These are phyloP conservation scores for Carex kokanica DNA, from an alignment of 176 grass and related monocot species.

Conservation along the genomic window DNA sequence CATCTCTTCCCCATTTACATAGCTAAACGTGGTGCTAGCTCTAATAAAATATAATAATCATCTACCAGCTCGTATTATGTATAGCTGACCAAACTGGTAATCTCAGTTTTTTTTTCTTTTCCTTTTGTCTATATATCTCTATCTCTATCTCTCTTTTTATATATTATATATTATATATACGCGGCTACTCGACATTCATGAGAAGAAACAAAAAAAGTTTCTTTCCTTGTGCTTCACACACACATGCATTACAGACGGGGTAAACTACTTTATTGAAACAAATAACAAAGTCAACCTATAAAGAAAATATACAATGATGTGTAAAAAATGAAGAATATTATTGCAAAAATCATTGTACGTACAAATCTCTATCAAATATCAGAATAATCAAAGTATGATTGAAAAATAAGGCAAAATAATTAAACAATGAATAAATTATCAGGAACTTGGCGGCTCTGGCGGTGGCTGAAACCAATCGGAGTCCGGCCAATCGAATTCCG, in stretches of 20 bases:
- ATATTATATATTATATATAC: too few relatives aligned
- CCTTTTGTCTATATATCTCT: too few relatives aligned
- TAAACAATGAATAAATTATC: background rate
- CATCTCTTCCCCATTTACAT: background rate
- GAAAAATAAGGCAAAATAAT: background rate
- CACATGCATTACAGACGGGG: background rate
- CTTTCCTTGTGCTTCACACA: background rate
- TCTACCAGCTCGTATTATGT: background rate
- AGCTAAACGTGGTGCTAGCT: background rate
- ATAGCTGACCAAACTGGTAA: background rate
- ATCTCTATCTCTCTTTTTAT: background rate
- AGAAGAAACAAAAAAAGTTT: background rate
- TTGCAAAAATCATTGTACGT: background rate
- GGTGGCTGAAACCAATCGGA: conserved; percentile 23
- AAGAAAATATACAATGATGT: background rate
- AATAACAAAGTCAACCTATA: background rate
- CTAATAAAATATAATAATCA: background rate
- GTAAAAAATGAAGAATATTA: background rate
- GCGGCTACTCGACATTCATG: background rate
- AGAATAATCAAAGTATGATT: background rate
- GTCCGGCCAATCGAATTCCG: conserved; percentile 20
- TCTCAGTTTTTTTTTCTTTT: too few relatives aligned
- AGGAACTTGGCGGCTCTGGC: conserved; percentile 5
- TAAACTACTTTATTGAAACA: background rate
- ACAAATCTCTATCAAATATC: background rate